Evolutionary conservation across 768 basidiomycete species (phyloP), one percentile per base, ranked within the genome.

Genomic region (Chalciporus sphaerocephalus): DNA sequence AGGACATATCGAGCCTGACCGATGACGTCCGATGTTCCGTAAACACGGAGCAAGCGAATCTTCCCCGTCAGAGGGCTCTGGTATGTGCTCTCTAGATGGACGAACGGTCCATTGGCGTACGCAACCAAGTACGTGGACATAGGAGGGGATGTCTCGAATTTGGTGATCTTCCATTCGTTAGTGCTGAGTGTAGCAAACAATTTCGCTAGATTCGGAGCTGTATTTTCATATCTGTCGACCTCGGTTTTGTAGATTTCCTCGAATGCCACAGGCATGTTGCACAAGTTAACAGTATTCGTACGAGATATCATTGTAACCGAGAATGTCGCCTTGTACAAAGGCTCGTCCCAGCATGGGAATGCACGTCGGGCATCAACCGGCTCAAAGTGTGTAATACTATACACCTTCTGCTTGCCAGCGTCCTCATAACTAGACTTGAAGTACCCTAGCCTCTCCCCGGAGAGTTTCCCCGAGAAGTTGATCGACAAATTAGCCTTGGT

Each of bases 381-480:
- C 85, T 87, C 91, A 54, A 93, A 95, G 68, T 98, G 94, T 24
- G 95, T 96, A n/a, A n/a, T n/a, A n/a, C 86, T 76, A 59, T 88
- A 87, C 49, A 77, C 71, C 58, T 79, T 78, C 53, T 76, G 79
- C 53, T 80, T 75, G 24, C 82, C 83, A 38, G 82, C 76, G 32
- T 77, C 62, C 59, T 85, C 78, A 61, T 75, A 83, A 12, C 75
- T 66, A 23, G 84, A 80, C 51, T 77, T 77, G 70, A 92, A 92
- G 65, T 92, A 92, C 21, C 91, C 92, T 59, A 78, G 77, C 90
- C 95, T 87, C 46, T 69, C 73, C 30, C 75, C 76, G 3, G 75
- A 79, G 35, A 98, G 72, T 54, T 78, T 71, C 12, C 81, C 83
- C 15, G 68, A 72, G 68, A 88, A 96, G 3, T 71, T 70, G 42